Base-by-base conservation (phyloP, 2,329 filamentous ascomycete species). In the Whalleya microplaca region DNA sequence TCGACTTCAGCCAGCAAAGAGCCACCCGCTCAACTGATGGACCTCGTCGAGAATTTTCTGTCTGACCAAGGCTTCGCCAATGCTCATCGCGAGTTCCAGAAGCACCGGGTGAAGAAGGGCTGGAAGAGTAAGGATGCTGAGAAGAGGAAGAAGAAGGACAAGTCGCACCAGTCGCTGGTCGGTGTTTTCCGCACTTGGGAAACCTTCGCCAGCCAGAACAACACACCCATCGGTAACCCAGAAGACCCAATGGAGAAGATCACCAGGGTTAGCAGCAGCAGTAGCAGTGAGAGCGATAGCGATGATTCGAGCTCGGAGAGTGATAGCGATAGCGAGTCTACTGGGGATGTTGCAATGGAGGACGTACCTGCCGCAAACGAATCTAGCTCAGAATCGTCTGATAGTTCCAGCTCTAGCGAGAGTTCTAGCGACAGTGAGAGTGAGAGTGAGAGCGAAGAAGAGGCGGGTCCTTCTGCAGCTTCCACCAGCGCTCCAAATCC, bases 1-100 rank as follows among this genome's bases (percentile, higher is more conserved):
- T 40, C 58, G 2, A 44, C 56, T 18, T 45, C 62, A 12, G 41
- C 57, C 44, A 45, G 51, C 50, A 56, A 72, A 23, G 71, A 76
- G 45, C 79, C 84, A 21, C 81, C 88, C 3, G 73, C 81, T 23
- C 81, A 89, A 71, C 76, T 92, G 37, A 77, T 92, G 69, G 83
- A 86, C 58, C 77, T 91, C 16, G 81, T 92, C 66, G 84, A 85
- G 60, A 73, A 76, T 20, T 92, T 92, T 72, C 79, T 92, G 48
- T 80, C 80, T 42, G 81, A 87, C 45, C 81, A 89, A 71, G 82
- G 84, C n/a, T 89, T 90, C 66, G 72, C 79, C 46, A 78, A 79
- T 56, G 84, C 89, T 45, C 83, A 82, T 67, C 76, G 80, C 56
- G 82, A 84, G 4, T 88, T 92, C 67, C 78, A 79, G 65, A 84